phyloP scores from a whole-genome alignment of 2,329 filamentous ascomycete genomes.

The Sporothrix globosa region DNA sequence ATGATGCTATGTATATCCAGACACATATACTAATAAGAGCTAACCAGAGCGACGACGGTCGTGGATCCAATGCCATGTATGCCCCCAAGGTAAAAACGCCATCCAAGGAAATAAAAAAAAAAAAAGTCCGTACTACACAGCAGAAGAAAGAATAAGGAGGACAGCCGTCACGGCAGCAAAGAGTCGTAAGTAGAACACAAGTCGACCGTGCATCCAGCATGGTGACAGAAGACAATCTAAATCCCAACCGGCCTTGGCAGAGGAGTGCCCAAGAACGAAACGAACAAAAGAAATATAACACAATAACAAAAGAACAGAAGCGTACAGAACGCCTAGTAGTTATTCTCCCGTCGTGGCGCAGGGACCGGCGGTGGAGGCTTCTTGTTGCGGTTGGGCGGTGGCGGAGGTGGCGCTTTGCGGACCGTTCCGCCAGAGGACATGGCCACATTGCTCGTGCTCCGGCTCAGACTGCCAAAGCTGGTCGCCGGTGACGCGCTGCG shows the following conservation, averaged over 20 bases:
- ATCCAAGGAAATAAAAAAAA: constrained; percentile 7
- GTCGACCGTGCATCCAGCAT: constrained; percentile 18
- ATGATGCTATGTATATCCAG: constrained; percentile 21
- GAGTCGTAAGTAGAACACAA: not conserved
- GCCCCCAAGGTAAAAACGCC: constrained; percentile 11
- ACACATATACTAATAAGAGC: not conserved
- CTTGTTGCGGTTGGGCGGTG: constrained; percentile 54
- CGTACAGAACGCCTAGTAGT: constrained; percentile 12
- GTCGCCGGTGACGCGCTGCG: constrained; percentile 60
- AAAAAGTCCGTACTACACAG: constrained; percentile 19
- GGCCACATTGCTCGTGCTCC: constrained; percentile 48
- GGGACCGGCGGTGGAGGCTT: constrained; percentile 60
- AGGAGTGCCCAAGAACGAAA: not conserved
- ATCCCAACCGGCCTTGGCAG: not conserved
- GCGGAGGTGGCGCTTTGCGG: constrained; percentile 52
- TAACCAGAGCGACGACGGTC: not conserved
- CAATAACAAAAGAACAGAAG: not conserved
- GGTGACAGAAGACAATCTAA: constrained; percentile 19
- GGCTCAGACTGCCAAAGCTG: constrained; percentile 58
- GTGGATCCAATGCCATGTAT: constrained; percentile 11
- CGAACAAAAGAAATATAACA: no score
- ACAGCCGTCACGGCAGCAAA: no score
- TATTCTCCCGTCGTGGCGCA: constrained; percentile 36
- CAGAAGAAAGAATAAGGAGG: not conserved
- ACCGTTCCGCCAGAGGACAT: constrained; percentile 12